These are phyloP conservation scores for Boletus tylopilopsis DNA, from an alignment of 768 basidiomycete species.

Conservation along the genomic window DNA sequence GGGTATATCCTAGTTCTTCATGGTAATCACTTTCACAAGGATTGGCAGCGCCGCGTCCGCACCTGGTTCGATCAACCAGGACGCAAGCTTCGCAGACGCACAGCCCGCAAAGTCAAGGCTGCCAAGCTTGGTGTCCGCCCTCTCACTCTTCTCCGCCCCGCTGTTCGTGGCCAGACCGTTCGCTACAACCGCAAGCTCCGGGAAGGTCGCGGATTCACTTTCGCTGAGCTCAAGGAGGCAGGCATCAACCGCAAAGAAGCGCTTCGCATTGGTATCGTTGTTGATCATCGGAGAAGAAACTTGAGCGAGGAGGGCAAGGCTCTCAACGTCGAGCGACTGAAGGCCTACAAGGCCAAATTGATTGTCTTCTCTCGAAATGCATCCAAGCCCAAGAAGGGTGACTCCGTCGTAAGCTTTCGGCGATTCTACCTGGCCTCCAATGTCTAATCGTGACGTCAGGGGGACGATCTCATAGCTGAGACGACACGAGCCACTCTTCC, in stretches of 20 bases:
- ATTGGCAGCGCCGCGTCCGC: conserved; percentile 95
- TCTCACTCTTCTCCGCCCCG: conserved; percentile 88
- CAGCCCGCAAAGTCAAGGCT: conserved; percentile 88
- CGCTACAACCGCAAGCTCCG: conserved; percentile 98
- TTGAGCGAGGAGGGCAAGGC: conserved; percentile 95
- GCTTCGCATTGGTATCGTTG: conserved; percentile 86
- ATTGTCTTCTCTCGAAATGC: conserved; percentile 98
- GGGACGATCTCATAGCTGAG: conserved; percentile 74
- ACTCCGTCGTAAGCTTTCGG: conserved; percentile 68
- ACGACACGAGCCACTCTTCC: conserved; percentile 67
- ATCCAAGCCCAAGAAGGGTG: conserved; percentile 93
- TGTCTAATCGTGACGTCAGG: conserved; percentile 40
- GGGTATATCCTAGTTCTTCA: conserved; percentile 62
- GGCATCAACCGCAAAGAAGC: conserved; percentile 94
- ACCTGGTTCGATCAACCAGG: conserved; percentile 99
- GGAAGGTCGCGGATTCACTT: conserved; percentile 95
- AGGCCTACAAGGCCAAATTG: conserved; percentile 88
- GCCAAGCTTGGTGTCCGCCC: conserved; percentile 89
- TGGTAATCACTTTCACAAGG: conserved; percentile 96
- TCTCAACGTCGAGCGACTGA: conserved; percentile 90
- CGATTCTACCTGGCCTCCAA: not conserved
- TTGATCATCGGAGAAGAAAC: conserved; percentile 97
- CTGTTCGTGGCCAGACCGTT: conserved; percentile 93
- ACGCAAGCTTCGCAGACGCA: conserved; percentile 92
- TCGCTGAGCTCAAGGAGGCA: conserved; percentile 92